These are phyloP conservation scores for Kodamaea sp. DNA, from an alignment of 1,139 yeast genomes.

Conservation along the genomic window DNA sequence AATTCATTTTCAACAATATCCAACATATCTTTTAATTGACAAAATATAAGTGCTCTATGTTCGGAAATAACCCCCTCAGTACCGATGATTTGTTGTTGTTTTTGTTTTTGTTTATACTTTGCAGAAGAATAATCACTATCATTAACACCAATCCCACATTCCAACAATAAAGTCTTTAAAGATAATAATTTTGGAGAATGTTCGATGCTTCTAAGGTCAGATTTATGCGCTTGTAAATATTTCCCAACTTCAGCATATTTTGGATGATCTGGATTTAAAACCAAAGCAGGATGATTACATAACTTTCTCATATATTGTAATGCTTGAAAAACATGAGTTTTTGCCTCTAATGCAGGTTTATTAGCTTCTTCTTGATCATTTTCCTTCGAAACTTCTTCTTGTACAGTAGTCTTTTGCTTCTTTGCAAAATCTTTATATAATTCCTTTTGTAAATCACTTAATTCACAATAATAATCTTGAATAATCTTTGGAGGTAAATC, in stretches of 20 bases:
- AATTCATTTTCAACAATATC: constrained; percentile 93
- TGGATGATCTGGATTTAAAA: constrained; percentile 83
- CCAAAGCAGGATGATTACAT: constrained; percentile 95
- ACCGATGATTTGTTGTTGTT: constrained; percentile 36
- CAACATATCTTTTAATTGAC: constrained; percentile 96
- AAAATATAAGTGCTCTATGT: constrained; percentile 92
- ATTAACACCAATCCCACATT: constrained; percentile 87
- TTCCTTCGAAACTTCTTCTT: constrained; percentile 51
- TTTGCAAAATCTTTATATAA: constrained; percentile 88
- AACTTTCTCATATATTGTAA: constrained; percentile 95
- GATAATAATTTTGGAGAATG: constrained; percentile 92
- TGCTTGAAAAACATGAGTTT: constrained; percentile 96
- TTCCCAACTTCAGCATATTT: constrained; percentile 63
- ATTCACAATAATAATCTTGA: constrained; percentile 95
- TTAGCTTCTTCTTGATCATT: constrained; percentile 34
- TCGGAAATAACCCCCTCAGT: constrained; percentile 82
- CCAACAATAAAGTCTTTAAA: constrained; percentile 72
- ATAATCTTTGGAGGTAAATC: constrained; percentile 98
- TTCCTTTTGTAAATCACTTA: constrained; percentile 84
- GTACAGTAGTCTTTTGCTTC: constrained; percentile 74
- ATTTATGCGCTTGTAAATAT: constrained; percentile 56
- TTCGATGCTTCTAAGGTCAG: constrained; percentile 64
- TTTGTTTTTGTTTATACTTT: constrained; percentile 27
- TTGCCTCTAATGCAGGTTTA: constrained; percentile 46
- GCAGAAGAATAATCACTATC: constrained; percentile 42